Evolutionary conservation across 2,329 filamentous ascomycete genomes (phyloP).

Genomic region (Phaeosphaeria sp.): DNA sequence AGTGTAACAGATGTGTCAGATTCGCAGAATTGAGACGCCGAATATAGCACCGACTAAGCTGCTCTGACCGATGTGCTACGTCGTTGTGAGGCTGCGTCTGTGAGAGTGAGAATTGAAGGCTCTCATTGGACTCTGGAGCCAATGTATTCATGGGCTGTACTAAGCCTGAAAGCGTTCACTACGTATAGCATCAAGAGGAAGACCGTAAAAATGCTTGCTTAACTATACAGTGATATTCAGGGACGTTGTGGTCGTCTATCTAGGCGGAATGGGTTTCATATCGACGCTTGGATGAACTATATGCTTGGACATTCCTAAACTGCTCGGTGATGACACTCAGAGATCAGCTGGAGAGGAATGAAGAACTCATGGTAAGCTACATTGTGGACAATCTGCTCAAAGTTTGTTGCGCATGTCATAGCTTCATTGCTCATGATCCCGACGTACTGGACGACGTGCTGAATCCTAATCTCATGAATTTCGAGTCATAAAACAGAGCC

Average conservation of each 20-base stretch:
- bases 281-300: conserved; percentile 39
- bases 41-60: conserved; percentile 25
- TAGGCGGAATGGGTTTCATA: conserved; percentile 50
- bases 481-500: conserved; percentile 19
- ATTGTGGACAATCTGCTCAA: conserved; percentile 7
- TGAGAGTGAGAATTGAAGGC: too few species aligned
- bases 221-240: conserved; percentile 4
- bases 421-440: neutral
- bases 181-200: neutral
- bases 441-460: conserved; percentile 4
- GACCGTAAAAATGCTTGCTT: neutral
- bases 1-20: neutral
- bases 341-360: conserved; percentile 3
- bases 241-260: conserved; percentile 43
- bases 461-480: conserved; percentile 13
- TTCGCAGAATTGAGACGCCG: neutral
- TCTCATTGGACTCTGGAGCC: too few species aligned
- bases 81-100: conserved; percentile 10
- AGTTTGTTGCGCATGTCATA: conserved; percentile 15
- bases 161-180: neutral
- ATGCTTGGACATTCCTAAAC: conserved; percentile 24
- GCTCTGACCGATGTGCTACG: conserved; percentile 26
- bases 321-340: conserved; percentile 19
- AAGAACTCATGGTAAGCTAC: conserved; percentile 4
- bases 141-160: conserved; percentile 1